These are phyloP conservation scores for Podaxis carcinomalis DNA, from an alignment of 768 basidiomycete species.

Conservation along the genomic window DNA sequence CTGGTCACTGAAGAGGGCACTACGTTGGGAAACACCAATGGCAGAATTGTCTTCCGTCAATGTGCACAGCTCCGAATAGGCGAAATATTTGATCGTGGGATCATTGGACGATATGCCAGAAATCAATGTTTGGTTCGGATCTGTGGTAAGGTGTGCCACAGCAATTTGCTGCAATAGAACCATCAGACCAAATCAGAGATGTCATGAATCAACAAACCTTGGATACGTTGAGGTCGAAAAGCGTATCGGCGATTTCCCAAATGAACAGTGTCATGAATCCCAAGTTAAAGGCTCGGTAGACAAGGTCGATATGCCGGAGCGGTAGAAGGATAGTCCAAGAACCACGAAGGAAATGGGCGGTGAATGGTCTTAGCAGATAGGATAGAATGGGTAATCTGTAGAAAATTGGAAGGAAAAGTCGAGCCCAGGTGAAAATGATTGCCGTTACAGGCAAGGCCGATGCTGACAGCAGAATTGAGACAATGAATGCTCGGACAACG, in stretches of 20 bases:
- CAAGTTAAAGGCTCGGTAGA: conserved; percentile 46
- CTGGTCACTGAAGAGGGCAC: conserved; percentile 63
- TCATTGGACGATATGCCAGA: conserved; percentile 60
- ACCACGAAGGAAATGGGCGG: conserved; percentile 58
- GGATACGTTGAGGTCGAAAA: conserved; percentile 58
- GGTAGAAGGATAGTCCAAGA: conserved; percentile 52
- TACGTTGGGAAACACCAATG: conserved; percentile 39
- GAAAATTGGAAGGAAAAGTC: conserved; percentile 47
- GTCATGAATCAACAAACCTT: conserved; percentile 37
- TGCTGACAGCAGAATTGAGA: conserved; percentile 36
- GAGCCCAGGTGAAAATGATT: conserved; percentile 41
- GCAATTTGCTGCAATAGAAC: conserved; percentile 37
- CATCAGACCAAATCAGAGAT: not conserved
- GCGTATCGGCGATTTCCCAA: conserved; percentile 61
- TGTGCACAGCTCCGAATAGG: conserved; percentile 57
- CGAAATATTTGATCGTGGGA: conserved; percentile 53
- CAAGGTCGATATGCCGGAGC: conserved; percentile 37
- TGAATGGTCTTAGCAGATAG: conserved; percentile 51
- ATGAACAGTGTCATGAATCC: conserved; percentile 45
- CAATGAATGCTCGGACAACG: conserved; percentile 27
- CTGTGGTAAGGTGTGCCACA: conserved; percentile 39
- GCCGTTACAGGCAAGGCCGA: conserved; percentile 34
- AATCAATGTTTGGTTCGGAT: conserved; percentile 53
- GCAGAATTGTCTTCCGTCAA: conserved; percentile 42
- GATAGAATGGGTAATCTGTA: conserved; percentile 52